Conservation (phyloP, 2,329 filamentous ascomycete genomes). For the Amylocarpus encephaloides region DNA sequence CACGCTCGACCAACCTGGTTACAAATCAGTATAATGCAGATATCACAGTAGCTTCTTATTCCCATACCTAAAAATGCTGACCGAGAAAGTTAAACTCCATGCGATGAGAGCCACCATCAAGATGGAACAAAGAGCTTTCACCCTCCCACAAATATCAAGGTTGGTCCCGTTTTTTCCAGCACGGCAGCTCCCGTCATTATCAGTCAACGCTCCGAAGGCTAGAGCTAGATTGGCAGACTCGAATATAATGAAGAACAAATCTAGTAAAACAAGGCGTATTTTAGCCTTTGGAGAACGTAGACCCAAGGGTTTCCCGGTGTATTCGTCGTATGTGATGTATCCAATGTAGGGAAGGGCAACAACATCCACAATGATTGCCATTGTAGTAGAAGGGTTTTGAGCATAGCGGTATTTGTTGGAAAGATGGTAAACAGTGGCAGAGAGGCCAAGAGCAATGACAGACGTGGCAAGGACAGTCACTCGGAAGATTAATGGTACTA, state of each 20-base stretch:
- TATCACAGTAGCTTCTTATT: not conserved
- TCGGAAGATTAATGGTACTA: constrained; percentile 80
- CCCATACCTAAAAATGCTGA: constrained; percentile 67
- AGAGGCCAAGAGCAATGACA: constrained; percentile 71
- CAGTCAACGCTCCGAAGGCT: constrained; percentile 75
- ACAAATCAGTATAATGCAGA: constrained; percentile 22
- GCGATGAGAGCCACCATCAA: constrained; percentile 75
- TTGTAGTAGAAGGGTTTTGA: constrained; percentile 71
- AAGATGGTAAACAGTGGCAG: constrained; percentile 63
- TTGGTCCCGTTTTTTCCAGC: constrained; percentile 33
- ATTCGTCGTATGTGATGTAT: constrained; percentile 96
- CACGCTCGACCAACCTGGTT: constrained; percentile 48
- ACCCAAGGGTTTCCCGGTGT: constrained; percentile 86
- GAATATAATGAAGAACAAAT: constrained; percentile 96
- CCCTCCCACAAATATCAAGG: constrained; percentile 50
- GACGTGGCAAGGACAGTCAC: constrained; percentile 79
- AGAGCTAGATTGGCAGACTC: constrained; percentile 88
- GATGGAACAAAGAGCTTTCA: constrained; percentile 69
- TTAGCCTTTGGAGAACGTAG: constrained; percentile 79
- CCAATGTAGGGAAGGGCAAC: constrained; percentile 84
- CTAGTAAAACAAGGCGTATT: constrained; percentile 80
- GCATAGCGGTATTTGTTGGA: constrained; percentile 36
- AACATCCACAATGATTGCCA: constrained; percentile 84
- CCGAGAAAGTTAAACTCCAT: constrained; percentile 86
- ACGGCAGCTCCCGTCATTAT: constrained; percentile 53